Evolutionary conservation across 2,329 filamentous ascomycete genomes (phyloP), one percentile per base, ranked within the genome.

Genomic region (Aspergillus aculeatinus): DNA sequence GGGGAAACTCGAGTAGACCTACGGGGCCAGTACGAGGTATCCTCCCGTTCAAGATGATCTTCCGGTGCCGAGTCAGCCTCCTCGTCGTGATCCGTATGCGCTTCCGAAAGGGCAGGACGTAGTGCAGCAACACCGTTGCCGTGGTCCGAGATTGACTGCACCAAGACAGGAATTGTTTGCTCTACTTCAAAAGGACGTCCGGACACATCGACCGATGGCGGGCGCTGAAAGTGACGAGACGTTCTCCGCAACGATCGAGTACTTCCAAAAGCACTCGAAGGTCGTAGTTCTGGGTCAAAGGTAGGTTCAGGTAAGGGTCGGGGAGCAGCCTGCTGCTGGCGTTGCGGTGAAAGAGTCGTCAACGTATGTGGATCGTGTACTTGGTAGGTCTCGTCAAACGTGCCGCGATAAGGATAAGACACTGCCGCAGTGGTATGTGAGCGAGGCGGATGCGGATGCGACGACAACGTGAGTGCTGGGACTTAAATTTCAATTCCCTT

Each of bases 1-100:
- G 87, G 89, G 51, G 92, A 96, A 75, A 97, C 88, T 70, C 86
- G 87, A 62, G 73, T 77, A 11, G 72, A 77, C 59, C 77, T 73
- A 57, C 67, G 69, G 76, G 84, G 75, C 85, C 85, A 74, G 79
- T 85, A 78, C 74, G 84, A 72, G 71, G 82, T 67, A 72, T 76
- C 64, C 44, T 66, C 67, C 55, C 61, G 69, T 52, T 66, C 65
- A 51, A 67, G 65, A 2, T 70, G 66, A 42, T 74, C 70, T 60
- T 73, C 73, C 51, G 66, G 55, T 6, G 68, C 71, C n/a, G 74
- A 75, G 35, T 67, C 61, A 49, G 60, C 64, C 49, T 65, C 61
- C 29, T 67, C 59, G 55, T 73, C 67, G 56, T 68, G 67, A 64
- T 73, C 72, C 16, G 72, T 73, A 25, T 70, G 69, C 23, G 69